Evolutionary conservation across 148 eudicot species (phyloP).

Genomic region (Camellia japonica): DNA sequence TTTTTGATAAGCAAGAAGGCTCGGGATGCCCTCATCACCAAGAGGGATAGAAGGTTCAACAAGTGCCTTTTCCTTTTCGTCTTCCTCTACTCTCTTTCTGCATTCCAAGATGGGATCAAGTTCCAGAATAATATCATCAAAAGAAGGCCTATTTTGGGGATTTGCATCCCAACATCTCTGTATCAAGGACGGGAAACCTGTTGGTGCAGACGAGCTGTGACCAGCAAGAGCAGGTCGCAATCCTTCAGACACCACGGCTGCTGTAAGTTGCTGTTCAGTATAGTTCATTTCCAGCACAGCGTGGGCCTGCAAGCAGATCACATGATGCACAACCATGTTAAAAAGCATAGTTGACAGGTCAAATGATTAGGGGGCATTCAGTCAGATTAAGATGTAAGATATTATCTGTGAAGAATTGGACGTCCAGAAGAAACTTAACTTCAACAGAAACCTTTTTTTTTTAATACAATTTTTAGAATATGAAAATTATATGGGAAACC

Average conservation of each 20-base stretch:
- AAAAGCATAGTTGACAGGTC: neutral
- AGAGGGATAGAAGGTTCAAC: slow-evolving; percentile 18
- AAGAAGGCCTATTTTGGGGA: slow-evolving; percentile 71
- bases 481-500: neutral
- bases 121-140: slow-evolving; percentile 63
- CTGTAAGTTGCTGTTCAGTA: slow-evolving; percentile 92
- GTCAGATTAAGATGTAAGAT: neutral
- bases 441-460: neutral
- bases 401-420: neutral
- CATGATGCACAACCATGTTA: slow-evolving; percentile 2
- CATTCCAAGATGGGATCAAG: slow-evolving; percentile 47
- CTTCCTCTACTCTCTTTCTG: slow-evolving; percentile 22
- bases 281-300: slow-evolving; percentile 99
- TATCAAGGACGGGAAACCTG: slow-evolving; percentile 57
- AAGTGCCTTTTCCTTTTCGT: slow-evolving; percentile 13
- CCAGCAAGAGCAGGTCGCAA: slow-evolving; percentile 74
- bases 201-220: slow-evolving; percentile 45
- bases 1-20: slow-evolving; percentile 35
- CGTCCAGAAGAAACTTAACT: neutral
- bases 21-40: slow-evolving; percentile 28
- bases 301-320: slow-evolving; percentile 70
- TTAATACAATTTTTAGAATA: neutral
- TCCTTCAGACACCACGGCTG: slow-evolving; percentile 85
- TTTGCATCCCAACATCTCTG: slow-evolving; percentile 75
- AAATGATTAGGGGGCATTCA: neutral